phyloP scores from a whole-genome alignment of 148 eudicot species.

The Heliosperma pusillum region DNA sequence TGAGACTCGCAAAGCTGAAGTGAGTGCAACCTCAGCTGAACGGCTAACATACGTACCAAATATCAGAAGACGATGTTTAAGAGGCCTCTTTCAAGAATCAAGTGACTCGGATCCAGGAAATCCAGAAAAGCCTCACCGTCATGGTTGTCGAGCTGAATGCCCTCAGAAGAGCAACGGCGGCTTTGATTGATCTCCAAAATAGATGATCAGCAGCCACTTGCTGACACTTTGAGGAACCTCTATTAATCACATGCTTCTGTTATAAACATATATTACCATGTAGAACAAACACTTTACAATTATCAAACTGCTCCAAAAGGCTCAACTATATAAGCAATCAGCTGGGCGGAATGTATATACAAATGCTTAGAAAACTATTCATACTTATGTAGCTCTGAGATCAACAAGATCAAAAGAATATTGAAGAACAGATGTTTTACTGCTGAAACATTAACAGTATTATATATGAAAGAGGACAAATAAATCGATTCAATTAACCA shows the following conservation, averaged over 20 bases:
- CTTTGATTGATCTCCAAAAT: conserved; percentile 31
- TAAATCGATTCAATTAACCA: conserved; percentile 15
- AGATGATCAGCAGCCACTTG: conserved; percentile 21
- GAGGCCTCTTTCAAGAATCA: conserved; percentile 64
- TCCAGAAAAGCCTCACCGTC: conserved; percentile 56
- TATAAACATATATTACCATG: conserved; percentile 11
- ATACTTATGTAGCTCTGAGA: not conserved
- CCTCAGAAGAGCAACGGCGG: conserved; percentile 35
- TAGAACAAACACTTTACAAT: not conserved
- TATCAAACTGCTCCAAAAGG: not conserved
- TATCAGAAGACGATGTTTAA: conserved; percentile 62
- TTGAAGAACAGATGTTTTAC: not conserved
- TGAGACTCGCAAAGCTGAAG: conserved; percentile 39
- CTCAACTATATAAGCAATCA: not conserved
- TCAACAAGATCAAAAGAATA: not conserved
- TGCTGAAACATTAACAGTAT: conserved; percentile 12
- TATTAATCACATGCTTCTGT: conserved; percentile 8
- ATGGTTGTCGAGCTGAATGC: conserved; percentile 56
- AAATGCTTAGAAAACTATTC: not conserved
- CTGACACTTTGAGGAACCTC: conserved; percentile 4
- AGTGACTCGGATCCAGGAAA: conserved; percentile 59
- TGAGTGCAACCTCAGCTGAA: conserved; percentile 36
- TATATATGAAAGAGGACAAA: conserved; percentile 10
- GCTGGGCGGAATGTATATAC: not conserved
- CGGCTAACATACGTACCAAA: conserved; percentile 54